These are phyloP conservation scores for Zea mays DNA, from an alignment of 176 grass and related monocot genomes.

Conservation along the genomic window Zm-B73-REFERENCE-NAM-5.0 NC_050104.1:124655001-124655500, in stretches of 20 bases:
- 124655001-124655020: slow-evolving; percentile 11
- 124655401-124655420: too few relatives aligned
- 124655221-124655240: slow-evolving; percentile 13
- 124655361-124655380: too few relatives aligned
- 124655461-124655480: slow-evolving; percentile 79
- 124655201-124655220: slow-evolving; percentile 14
- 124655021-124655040: background rate
- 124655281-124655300: slow-evolving; percentile 97
- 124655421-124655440: too few relatives aligned
- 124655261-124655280: slow-evolving; percentile 44
- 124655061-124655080: slow-evolving; percentile 8
- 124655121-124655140: background rate
- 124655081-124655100: background rate
- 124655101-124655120: background rate
- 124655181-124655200: background rate
- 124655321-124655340: too few relatives aligned
- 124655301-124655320: slow-evolving; percentile 72
- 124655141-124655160: slow-evolving; percentile 3
- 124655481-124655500: slow-evolving; percentile 95
- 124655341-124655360: too few relatives aligned
- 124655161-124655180: slow-evolving; percentile 14
- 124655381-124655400: too few relatives aligned
- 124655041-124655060: background rate
- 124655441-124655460: background rate
- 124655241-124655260: background rate